Evolutionary conservation across 306 rosid species (phyloP), one percentile per base, ranked within the genome.

Genomic region (Ceratonia siliqua): DNA sequence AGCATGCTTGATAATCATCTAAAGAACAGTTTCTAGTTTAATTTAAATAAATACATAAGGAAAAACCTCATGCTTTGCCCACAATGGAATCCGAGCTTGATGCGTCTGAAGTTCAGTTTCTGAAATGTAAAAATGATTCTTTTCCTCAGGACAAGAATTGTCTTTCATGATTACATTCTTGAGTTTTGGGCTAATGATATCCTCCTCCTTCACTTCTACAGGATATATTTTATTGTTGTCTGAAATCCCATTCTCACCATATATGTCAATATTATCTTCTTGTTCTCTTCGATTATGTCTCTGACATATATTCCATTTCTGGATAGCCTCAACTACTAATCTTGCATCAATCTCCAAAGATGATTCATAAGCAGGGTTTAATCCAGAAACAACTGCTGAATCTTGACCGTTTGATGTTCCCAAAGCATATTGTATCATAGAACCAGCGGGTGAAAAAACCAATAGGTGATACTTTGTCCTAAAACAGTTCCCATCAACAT

Each of bases 91-190:
- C 35, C 41, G 77, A 49, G 84, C 75, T 78, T 81, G 84, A 79
- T 89, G 96, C 87, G 87, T 92, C 80, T 80, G 91, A 78, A 92
- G 81, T 82, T 92, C 97, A 2, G 91, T 89, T 85, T 89, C 97
- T 53, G 97, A 85, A 70, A 92, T 89, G 78, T 86, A 91, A 43
- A 89, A 64, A 55, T 85, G 87, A 58, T 80, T 82, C 35, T 83
- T 83, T 36, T 89, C 89, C 82, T 82, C 85, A 5, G 75, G 79
- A 52, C 80, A 66, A 49, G 81, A 62, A 70, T 85, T 87, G 20
- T 62, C 63, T 80, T 87, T 89, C 64, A 62, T 3, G 27, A 56
- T 14, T 6, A 62, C 48, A 57, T 83, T 79, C 49, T 72, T 54
- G 27, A 76, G 77, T 85, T 82, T 89, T 15, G 82, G 80, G 77